A percentile compares a stretch with the other conserved stretches of the same genome.
Conservation (phyloP, 129 eudicot species). For the Tanacetum coccineum region DNA sequence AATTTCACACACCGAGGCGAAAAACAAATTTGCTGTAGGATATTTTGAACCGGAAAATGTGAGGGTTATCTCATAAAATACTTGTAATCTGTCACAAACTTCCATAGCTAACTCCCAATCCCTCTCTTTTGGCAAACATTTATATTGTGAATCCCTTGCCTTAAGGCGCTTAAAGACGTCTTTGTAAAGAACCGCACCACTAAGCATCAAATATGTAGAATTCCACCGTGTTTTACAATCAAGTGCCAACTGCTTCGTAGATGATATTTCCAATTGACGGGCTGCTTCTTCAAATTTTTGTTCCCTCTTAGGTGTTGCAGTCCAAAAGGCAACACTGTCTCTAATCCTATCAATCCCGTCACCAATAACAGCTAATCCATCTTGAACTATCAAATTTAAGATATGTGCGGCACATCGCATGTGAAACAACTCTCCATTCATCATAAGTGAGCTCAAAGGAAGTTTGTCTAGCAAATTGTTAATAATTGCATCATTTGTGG, state of each 20-base stretch:
- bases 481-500: slow-evolving; percentile 24
- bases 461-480: background rate
- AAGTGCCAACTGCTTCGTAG: background rate
- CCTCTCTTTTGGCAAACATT: background rate
- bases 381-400: slow-evolving; percentile 16
- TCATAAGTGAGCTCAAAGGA: background rate
- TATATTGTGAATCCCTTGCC: background rate
- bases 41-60: slow-evolving; percentile 7
- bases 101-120: slow-evolving; percentile 8
- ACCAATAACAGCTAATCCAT: slow-evolving; percentile 6
- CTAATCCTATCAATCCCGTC: background rate
- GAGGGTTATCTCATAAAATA: background rate
- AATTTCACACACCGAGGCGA: background rate
- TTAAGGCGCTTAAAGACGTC: background rate
- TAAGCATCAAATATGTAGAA: slow-evolving; percentile 2
- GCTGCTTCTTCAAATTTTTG: slow-evolving; percentile 7
- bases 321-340: slow-evolving; percentile 4
- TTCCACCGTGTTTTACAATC: slow-evolving; percentile 20
- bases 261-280: background rate
- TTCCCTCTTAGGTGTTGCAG: background rate
- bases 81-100: background rate
- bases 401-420: slow-evolving; percentile 30
- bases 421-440: slow-evolving; percentile 14
- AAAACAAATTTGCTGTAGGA: background rate
- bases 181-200: background rate